Conservation (phyloP, 1,139 yeast species). For the Suhomyces choctaworum region DNA sequence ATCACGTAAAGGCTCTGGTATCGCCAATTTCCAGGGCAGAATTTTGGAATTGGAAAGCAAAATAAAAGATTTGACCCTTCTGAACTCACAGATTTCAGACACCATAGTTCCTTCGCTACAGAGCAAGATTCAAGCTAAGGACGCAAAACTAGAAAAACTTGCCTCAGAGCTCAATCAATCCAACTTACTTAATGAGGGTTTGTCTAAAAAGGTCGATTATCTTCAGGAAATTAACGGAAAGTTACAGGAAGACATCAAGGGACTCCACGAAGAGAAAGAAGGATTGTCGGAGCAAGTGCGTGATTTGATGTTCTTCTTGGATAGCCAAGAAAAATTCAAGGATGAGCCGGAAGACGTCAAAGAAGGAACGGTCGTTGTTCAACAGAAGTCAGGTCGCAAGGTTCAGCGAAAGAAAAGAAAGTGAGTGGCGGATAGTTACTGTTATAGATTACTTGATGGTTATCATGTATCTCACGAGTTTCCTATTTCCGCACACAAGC, state of each 20-base stretch:
- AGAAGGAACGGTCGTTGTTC: conserved; percentile 64
- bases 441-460: background rate
- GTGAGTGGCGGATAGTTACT: too few species aligned
- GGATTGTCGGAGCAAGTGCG: conserved; percentile 69
- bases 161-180: conserved; percentile 33
- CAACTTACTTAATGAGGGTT: conserved; percentile 53
- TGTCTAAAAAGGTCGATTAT: conserved; percentile 57
- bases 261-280: conserved; percentile 38
- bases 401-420: conserved; percentile 22
- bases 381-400: conserved; percentile 25
- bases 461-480: too few species aligned
- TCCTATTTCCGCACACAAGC: too few species aligned
- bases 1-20: conserved; percentile 24
- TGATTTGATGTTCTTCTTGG: conserved; percentile 81
- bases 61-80: conserved; percentile 31
- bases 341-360: conserved; percentile 68
- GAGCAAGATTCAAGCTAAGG: conserved; percentile 32
- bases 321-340: conserved; percentile 69
- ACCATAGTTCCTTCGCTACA: conserved; percentile 35
- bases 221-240: conserved; percentile 39
- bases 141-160: conserved; percentile 31
- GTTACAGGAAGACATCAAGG: conserved; percentile 23
- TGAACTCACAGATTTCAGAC: conserved; percentile 26
- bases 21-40: conserved; percentile 17
- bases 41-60: conserved; percentile 36